phyloP scores from a whole-genome alignment of 1,139 yeast genomes.

The Protomyces gravidus region DNA sequence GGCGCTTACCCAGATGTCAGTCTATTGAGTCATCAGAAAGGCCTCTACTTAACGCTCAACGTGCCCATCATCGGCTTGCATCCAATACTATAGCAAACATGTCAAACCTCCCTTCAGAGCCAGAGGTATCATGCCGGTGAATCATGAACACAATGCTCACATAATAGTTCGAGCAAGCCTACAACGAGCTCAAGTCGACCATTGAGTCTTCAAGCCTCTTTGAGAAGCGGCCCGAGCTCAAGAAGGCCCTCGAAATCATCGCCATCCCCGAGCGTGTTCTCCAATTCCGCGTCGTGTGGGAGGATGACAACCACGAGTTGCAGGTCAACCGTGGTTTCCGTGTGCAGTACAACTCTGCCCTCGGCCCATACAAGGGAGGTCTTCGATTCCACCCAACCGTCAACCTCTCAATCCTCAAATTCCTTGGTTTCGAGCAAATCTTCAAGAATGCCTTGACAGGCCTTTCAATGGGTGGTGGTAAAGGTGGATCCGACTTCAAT shows the following conservation, averaged over 20 bases:
- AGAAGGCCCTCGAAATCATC: slow-evolving; percentile 82
- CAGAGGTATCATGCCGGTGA: slow-evolving; percentile 5
- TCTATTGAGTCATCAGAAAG: no score
- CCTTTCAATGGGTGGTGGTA: slow-evolving; percentile 98
- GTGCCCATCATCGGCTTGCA: no score
- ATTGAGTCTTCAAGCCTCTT: slow-evolving; percentile 88
- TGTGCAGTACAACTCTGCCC: slow-evolving; percentile 96
- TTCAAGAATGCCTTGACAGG: slow-evolving; percentile 98
- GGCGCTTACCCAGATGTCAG: not conserved
- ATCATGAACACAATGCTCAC: not conserved
- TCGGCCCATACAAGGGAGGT: slow-evolving; percentile 99
- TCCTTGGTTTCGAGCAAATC: slow-evolving; percentile 96
- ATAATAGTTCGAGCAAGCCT: slow-evolving; percentile 86
- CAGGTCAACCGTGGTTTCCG: slow-evolving; percentile 97
- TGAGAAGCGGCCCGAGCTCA: slow-evolving; percentile 81
- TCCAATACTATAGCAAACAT: not conserved
- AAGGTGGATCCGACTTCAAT: slow-evolving; percentile 98
- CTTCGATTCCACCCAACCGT: slow-evolving; percentile 96
- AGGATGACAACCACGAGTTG: slow-evolving; percentile 84
- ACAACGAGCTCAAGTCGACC: slow-evolving; percentile 84
- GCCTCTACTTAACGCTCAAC: no score
- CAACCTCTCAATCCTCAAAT: slow-evolving; percentile 88
- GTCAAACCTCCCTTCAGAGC: slow-evolving; percentile 28
- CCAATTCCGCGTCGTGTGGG: slow-evolving; percentile 98
- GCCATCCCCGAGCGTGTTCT: slow-evolving; percentile 92